Evolutionary conservation across 2,329 filamentous ascomycete genomes (phyloP), one percentile per base, ranked within the genome.

Genomic region (Decorospora gaudefroyi): DNA sequence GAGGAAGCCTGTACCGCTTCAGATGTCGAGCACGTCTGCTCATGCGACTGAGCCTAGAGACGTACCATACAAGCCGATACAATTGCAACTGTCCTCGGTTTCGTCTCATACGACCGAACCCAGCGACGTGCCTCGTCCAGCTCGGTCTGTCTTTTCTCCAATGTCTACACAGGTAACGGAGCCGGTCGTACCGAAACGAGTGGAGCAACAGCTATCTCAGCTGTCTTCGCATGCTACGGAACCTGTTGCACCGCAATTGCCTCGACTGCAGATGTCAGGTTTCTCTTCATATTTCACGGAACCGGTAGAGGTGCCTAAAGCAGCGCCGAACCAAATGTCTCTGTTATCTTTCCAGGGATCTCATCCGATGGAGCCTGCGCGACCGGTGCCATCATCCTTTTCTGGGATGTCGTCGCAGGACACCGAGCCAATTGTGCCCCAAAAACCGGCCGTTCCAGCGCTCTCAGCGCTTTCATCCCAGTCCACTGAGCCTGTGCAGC

Each of bases 51-150:
- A 53, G 26, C 59, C 61, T 7, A 42, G 40, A 9, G 58, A 58
- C 13, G 11, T 27, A 13, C 18, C 47, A 6, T 31, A 35, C 19
- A 42, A 30, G 21, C 52, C 39, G 13, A 45, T 59, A 46, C 36
- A 49, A 16, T 23, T 63, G 39, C 48, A 51, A 15, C 30, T 65
- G 42, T 71, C 68, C n/a, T 42, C 41, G 6, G 35, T 70, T 17
- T 57, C 55, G 16, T 45, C 54, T 33, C 65, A 64, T 42, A 53
- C 57, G 9, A 64, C 62, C 9, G 61, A 55, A 25, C 67, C 67
- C 8, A 43, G 47, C 4, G 49, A 53, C 13, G 30, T 49, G n/a
- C 48, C 53, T 23, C 51, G 46, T 31, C 48, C 51, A 19, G 34
- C 44, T 4, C 46, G 51, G 11, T 51, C 59, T 6, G 46, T 57